Conservation (phyloP, 306 rosid genomes). For the Cicer chorassanicum region DNA sequence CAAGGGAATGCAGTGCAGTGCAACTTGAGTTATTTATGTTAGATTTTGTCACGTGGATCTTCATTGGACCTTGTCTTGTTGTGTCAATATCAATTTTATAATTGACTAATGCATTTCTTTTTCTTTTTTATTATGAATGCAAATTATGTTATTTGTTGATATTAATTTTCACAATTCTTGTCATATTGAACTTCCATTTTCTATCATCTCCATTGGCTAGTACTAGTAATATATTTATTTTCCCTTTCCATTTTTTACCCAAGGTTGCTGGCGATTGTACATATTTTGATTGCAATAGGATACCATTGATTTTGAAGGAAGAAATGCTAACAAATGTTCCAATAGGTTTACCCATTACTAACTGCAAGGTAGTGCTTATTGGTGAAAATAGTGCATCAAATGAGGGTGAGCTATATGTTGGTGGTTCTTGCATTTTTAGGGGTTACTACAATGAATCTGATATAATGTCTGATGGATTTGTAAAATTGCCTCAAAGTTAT, state of each 20-base stretch:
- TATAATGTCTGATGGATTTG: constrained; percentile 46
- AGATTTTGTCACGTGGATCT: constrained; percentile 13
- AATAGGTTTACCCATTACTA: constrained; percentile 80
- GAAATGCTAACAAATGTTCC: constrained; percentile 71
- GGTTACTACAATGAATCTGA: constrained; percentile 67
- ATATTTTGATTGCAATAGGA: constrained; percentile 93
- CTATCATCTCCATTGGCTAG: constrained; percentile 41
- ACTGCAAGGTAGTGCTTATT: constrained; percentile 73
- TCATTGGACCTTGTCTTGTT: constrained; percentile 8
- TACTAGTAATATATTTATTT: constrained; percentile 21
- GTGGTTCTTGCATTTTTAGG: constrained; percentile 73
- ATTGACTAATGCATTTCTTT: constrained; percentile 33
- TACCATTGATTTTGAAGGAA: constrained; percentile 70
- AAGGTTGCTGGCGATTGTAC: constrained; percentile 96
- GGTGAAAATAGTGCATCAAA: constrained; percentile 55
- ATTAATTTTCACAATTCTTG: constrained; percentile 14
- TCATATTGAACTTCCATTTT: constrained; percentile 21
- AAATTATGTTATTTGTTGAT: constrained; percentile 6
- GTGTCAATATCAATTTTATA: constrained; percentile 11
- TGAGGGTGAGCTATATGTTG: constrained; percentile 81
- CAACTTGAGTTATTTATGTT: constrained; percentile 2
- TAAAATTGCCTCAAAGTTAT: constrained; percentile 51
- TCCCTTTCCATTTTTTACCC: constrained; percentile 39
- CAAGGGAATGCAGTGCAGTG: neutral
- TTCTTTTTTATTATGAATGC: constrained; percentile 34